These are phyloP conservation scores for Fusarium xyrophilum DNA, from an alignment of 2,329 filamentous ascomycete species.

Conservation along the genomic window DNA sequence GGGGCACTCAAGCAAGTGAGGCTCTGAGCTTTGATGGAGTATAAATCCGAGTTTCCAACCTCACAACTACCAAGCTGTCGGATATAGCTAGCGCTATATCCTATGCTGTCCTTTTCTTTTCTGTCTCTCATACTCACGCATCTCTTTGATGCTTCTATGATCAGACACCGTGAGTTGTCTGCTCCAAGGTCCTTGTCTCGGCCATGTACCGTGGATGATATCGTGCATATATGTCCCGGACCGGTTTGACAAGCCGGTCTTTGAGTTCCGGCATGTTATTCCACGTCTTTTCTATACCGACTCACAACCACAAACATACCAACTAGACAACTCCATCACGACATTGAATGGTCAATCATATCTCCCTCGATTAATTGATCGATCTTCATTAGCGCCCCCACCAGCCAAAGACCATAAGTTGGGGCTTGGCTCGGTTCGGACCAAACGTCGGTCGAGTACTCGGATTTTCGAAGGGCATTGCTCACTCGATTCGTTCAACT, in stretches of 20 bases:
- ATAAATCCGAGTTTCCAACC: neutral
- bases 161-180: neutral
- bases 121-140: neutral
- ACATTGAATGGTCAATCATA: neutral
- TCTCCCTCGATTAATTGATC: neutral
- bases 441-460: constrained; percentile 21
- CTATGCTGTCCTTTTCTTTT: neutral
- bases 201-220: constrained; percentile 17
- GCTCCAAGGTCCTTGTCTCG: constrained; percentile 11
- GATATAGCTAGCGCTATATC: neutral
- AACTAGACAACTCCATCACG: neutral
- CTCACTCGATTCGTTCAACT: neutral
- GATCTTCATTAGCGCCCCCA: constrained; percentile 8
- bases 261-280: constrained; percentile 19
- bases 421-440: constrained; percentile 21
- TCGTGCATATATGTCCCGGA: constrained; percentile 28
- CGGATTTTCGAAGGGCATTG: constrained; percentile 19
- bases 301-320: neutral
- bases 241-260: constrained; percentile 24
- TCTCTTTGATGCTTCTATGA: neutral
- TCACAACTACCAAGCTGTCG: neutral
- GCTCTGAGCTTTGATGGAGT: constrained; percentile 11
- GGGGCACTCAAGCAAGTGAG: constrained; percentile 12
- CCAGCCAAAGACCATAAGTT: neutral
- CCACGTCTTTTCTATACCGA: neutral